Conservation (phyloP, 2,329 filamentous ascomycete species). For the Xylaria arbuscula region DNA sequence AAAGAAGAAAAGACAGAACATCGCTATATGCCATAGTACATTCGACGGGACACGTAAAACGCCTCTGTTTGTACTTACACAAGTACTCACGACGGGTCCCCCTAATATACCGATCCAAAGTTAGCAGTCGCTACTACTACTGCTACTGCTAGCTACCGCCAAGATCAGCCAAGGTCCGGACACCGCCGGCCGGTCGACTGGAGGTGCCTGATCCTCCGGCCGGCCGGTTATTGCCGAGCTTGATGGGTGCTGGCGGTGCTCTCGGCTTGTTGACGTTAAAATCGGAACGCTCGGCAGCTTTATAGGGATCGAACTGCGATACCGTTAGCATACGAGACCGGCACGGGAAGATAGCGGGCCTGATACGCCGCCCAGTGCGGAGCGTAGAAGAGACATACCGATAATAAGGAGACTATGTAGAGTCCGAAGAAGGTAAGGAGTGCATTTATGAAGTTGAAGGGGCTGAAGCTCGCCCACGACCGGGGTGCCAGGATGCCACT, state of each 20-base stretch:
- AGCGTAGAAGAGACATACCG: slow-evolving; percentile 56
- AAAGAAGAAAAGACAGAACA: background rate
- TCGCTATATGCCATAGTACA: slow-evolving; percentile 8
- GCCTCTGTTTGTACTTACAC: slow-evolving; percentile 23
- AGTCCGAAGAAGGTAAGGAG: slow-evolving; percentile 68
- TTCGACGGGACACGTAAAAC: background rate
- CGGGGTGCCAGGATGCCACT: slow-evolving; percentile 40
- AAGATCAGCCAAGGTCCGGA: slow-evolving; percentile 66
- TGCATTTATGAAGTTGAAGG: slow-evolving; percentile 60
- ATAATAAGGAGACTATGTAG: slow-evolving; percentile 71
- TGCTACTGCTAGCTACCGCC: slow-evolving; percentile 46
- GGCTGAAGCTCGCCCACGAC: slow-evolving; percentile 49
- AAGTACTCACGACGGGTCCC: slow-evolving; percentile 10
- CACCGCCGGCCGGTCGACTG: slow-evolving; percentile 44
- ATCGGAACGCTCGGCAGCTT: slow-evolving; percentile 67
- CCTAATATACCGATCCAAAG: background rate
- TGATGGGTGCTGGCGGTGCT: slow-evolving; percentile 41
- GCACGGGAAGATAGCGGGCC: background rate
- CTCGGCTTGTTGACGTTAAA: slow-evolving; percentile 65
- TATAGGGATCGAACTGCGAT: slow-evolving; percentile 69
- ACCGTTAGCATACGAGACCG: background rate
- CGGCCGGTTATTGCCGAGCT: slow-evolving; percentile 43
- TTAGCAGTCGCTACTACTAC: background rate
- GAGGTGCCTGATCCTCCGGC: slow-evolving; percentile 45
- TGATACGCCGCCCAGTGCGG: background rate